These are phyloP conservation scores for Aspergillus cristatus DNA, from an alignment of 495 filamentous ascomycete genomes.

Conservation along the genomic window DNA sequence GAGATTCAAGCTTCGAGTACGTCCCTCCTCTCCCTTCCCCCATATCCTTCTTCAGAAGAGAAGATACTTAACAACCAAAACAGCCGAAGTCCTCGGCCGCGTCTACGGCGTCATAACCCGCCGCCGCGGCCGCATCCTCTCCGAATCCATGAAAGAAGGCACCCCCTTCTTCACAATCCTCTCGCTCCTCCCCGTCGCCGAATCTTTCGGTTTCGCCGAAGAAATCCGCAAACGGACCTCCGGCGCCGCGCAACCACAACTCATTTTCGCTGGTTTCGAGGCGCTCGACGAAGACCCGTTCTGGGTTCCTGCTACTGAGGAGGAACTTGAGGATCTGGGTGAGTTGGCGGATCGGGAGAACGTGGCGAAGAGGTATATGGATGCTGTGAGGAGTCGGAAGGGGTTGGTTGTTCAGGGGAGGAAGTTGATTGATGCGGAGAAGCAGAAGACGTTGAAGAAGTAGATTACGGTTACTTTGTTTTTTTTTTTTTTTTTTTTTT, in stretches of 20 bases:
- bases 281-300: slow-evolving; percentile 87
- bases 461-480: slow-evolving; percentile 32
- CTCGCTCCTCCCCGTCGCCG: slow-evolving; percentile 77
- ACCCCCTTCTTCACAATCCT: slow-evolving; percentile 93
- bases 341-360: slow-evolving; percentile 90
- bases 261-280: slow-evolving; percentile 89
- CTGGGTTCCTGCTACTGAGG: slow-evolving; percentile 95
- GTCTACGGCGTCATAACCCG: slow-evolving; percentile 91
- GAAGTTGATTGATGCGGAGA: slow-evolving; percentile 86
- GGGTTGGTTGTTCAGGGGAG: slow-evolving; percentile 73
- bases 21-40: slow-evolving; percentile 15
- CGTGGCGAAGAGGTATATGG: slow-evolving; percentile 93
- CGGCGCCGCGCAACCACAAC: slow-evolving; percentile 81
- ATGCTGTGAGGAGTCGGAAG: slow-evolving; percentile 74
- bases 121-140: slow-evolving; percentile 79
- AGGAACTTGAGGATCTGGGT: slow-evolving; percentile 92
- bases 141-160: slow-evolving; percentile 87
- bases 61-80: slow-evolving; percentile 9
- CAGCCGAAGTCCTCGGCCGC: slow-evolving; percentile 85
- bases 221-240: slow-evolving; percentile 93
- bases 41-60: slow-evolving; percentile 4
- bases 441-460: slow-evolving; percentile 98
- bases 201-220: slow-evolving; percentile 91
- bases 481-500: background rate
- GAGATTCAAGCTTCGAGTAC: slow-evolving; percentile 92